phyloP scores from a whole-genome alignment of 1,139 yeast genomes.

The Blastobotrys malaysiensis region DNA sequence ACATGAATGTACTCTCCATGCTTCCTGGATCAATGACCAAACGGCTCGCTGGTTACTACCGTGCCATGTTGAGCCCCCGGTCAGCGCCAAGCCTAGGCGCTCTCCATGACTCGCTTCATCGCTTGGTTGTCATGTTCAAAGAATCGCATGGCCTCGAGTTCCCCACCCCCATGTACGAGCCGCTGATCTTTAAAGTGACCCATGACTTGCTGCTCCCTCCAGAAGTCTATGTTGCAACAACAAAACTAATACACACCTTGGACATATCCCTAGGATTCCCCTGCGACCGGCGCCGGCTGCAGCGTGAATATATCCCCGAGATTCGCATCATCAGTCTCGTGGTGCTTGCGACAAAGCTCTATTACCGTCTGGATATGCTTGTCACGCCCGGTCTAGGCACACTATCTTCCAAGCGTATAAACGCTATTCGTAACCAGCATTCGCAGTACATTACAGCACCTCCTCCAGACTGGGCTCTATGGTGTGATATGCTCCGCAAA shows the following conservation, averaged over 20 bases:
- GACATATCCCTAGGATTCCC: slow-evolving; percentile 4
- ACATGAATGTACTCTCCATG: slow-evolving; percentile 19
- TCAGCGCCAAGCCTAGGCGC: slow-evolving; percentile 15
- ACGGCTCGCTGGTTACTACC: slow-evolving; percentile 15
- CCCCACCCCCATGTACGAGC: slow-evolving; percentile 22
- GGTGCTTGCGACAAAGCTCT: slow-evolving; percentile 29
- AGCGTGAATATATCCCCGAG: slow-evolving; percentile 15
- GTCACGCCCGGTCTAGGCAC: slow-evolving; percentile 8
- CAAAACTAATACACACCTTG: slow-evolving; percentile 11
- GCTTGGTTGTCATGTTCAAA: slow-evolving; percentile 14
- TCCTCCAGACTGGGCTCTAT: slow-evolving; percentile 29
- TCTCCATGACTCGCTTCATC: slow-evolving; percentile 12
- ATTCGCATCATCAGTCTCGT: slow-evolving; percentile 18
- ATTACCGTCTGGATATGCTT: slow-evolving; percentile 32
- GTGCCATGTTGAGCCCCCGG: slow-evolving; percentile 14
- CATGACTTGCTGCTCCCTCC: slow-evolving; percentile 34
- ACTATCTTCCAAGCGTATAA: not conserved
- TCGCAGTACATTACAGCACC: not conserved
- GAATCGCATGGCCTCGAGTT: slow-evolving; percentile 15
- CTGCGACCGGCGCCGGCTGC: not conserved
- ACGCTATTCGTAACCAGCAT: not conserved
- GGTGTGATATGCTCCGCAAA: slow-evolving; percentile 32
- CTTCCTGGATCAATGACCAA: slow-evolving; percentile 20
- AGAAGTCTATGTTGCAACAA: slow-evolving; percentile 27
- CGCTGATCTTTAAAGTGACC: slow-evolving; percentile 27